Conservation (phyloP, 768 basidiomycete genomes). For the Rhodotorula taiwanensis region DNA sequence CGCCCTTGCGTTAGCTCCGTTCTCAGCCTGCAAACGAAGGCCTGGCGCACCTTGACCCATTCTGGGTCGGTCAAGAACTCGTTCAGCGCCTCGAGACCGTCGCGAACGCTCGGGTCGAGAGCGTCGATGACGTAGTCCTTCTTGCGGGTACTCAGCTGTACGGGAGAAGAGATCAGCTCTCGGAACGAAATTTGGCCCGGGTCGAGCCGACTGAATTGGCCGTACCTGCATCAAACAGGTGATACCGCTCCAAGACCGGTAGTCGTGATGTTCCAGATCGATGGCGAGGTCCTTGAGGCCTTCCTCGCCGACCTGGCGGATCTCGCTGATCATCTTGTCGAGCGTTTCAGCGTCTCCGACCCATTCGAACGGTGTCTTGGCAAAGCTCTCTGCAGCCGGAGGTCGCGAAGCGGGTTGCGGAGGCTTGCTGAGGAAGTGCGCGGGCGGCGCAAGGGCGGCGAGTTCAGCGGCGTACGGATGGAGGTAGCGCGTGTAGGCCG, state of each 20-base stretch:
- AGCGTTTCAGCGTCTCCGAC: conserved; percentile 58
- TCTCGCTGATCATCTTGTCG: conserved; percentile 58
- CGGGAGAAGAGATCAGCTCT: background rate
- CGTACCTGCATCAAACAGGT: conserved; percentile 90
- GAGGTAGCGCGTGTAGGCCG: conserved; percentile 22
- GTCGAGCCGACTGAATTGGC: conserved; percentile 43
- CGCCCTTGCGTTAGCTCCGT: background rate
- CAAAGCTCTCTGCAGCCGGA: conserved; percentile 49
- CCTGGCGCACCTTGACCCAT: conserved; percentile 69
- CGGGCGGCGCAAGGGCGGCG: conserved; percentile 11
- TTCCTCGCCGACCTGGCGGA: conserved; percentile 43
- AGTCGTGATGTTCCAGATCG: conserved; percentile 89
- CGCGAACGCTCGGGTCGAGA: conserved; percentile 57
- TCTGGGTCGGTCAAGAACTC: conserved; percentile 70
- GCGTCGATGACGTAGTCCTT: conserved; percentile 84
- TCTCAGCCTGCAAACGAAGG: too few species aligned
- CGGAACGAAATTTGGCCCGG: background rate
- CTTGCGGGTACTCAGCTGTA: conserved; percentile 55
- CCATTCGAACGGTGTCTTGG: conserved; percentile 63
- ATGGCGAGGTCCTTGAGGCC: conserved; percentile 67
- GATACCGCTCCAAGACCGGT: conserved; percentile 75
- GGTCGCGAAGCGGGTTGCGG: conserved; percentile 3
- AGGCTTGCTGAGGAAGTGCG: conserved; percentile 33
- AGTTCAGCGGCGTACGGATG: conserved; percentile 35
- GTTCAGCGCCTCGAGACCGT: conserved; percentile 66